Base-by-base conservation (phyloP, 169 alveolate genomes). In the Eimeria praecox region DNA sequence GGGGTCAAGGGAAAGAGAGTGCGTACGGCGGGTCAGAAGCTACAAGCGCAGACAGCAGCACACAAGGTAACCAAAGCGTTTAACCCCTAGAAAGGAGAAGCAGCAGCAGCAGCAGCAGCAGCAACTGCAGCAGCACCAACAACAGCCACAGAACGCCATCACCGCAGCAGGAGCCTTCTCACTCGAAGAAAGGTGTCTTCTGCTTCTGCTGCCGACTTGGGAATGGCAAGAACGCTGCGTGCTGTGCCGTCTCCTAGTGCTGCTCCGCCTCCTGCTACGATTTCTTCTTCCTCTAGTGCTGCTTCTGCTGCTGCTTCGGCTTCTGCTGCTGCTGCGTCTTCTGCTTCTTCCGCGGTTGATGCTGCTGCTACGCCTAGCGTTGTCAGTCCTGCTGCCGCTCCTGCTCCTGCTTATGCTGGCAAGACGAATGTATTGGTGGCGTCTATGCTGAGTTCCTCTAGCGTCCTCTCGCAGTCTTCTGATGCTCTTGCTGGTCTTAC, bases 321-420 rank as follows among this genome's bases (percentile, higher is more conserved):
- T 42, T 0, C 20, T 12, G 27, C 62, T 75, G 56, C 59, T 75
- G 46, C 35, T 1, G 59, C 86, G 56, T 22, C 62, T 44, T 75
- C 38, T 38, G 78, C 44, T 33, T 66, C 44, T 30, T 66, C 6
- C 16, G 2, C 27, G 78, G 0, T 44, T 66, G 42, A 20, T 46
- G 38, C 62, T 77, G 59, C n/a, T 40, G 87, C 87, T 40, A 27
- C 20, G 56, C 69, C 44, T 82, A 33, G 30, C 62, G 30, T 14
- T 22, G 27, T 46, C 54, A 24, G 69, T 46, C 12, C 66, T 42
- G 69, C 90, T 82, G 69, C 73, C n/a, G 66, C 90, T 82, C 22
- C 90, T 44, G 64, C 46, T 82, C 90, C 90, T 40, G 73, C 90
- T 82, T 52, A 44, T 82, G 90, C 69, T 44, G 49, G n/a, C 18